phyloP scores from a whole-genome alignment of 768 basidiomycete genomes.

The Cystofilobasidium ferigula region DNA sequence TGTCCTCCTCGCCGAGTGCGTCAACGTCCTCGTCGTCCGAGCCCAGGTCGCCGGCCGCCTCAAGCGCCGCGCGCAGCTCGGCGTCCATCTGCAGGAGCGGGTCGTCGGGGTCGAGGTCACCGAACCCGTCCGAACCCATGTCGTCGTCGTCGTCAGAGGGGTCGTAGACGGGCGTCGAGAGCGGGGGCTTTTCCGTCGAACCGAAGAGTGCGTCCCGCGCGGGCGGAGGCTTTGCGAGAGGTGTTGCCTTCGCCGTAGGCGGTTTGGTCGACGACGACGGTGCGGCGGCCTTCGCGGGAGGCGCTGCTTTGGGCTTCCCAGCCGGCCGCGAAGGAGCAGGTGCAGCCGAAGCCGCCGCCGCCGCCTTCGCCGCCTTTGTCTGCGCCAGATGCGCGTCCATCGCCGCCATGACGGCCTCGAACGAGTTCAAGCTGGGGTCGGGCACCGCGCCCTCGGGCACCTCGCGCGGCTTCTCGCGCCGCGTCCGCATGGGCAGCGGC shows the following conservation, averaged over 20 bases:
- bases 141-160: constrained; percentile 42
- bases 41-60: constrained; percentile 41
- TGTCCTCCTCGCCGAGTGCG: constrained; percentile 32
- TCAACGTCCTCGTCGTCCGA: constrained; percentile 51
- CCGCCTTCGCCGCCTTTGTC: constrained; percentile 12
- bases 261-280: neutral
- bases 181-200: neutral
- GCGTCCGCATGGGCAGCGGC: constrained; percentile 6
- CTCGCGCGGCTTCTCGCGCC: constrained; percentile 4
- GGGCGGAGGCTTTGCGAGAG: neutral
- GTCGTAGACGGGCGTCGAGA: constrained; percentile 8
- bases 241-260: neutral
- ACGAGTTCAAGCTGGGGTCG: constrained; percentile 73
- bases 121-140: constrained; percentile 53
- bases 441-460: constrained; percentile 3
- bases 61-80: constrained; percentile 60
- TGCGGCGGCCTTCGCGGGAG: constrained; percentile 11
- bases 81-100: constrained; percentile 65
- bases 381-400: constrained; percentile 71
- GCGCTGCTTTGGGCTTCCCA: constrained; percentile 2
- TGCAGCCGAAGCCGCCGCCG: neutral
- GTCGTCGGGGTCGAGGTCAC: constrained; percentile 49
- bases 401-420: constrained; percentile 90
- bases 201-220: neutral
- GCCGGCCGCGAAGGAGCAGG: neutral